Conservation (phyloP, 1,139 yeast species). For the Yamadazyma atmosphaerica region DNA sequence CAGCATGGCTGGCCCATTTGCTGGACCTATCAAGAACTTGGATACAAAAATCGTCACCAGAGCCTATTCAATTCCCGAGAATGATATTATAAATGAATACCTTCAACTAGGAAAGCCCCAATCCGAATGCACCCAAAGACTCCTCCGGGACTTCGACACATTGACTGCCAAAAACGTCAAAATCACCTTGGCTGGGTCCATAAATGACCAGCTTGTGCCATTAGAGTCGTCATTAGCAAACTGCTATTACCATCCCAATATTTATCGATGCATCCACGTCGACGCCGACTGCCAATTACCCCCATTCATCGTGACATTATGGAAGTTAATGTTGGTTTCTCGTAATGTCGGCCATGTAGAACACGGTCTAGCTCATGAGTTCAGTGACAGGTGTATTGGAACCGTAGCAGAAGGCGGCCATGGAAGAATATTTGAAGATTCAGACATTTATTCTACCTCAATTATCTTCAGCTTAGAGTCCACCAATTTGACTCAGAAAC, state of each 20-base stretch:
- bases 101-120: conserved; percentile 46
- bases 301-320: conserved; percentile 28
- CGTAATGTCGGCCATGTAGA: conserved; percentile 40
- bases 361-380: conserved; percentile 30
- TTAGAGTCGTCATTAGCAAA: conserved; percentile 45
- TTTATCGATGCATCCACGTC: conserved; percentile 42
- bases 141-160: conserved; percentile 27
- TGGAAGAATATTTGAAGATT: conserved; percentile 25
- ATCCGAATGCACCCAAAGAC: conserved; percentile 29
- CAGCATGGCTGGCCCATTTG: conserved; percentile 45
- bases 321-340: conserved; percentile 35
- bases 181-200: conserved; percentile 48
- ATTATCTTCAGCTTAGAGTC: conserved; percentile 39
- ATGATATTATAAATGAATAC: conserved; percentile 48
- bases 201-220: conserved; percentile 84
- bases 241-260: conserved; percentile 53
- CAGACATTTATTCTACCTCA: conserved; percentile 28
- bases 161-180: conserved; percentile 46
- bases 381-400: conserved; percentile 33
- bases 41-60: conserved; percentile 49
- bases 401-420: conserved; percentile 28
- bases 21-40: conserved; percentile 46
- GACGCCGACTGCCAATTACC: conserved; percentile 28
- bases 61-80: conserved; percentile 47
- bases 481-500: conserved; percentile 26